Percentiles rank a stretch among this genome's conserved stretches.
Evolutionary conservation across 805 yeast species (phyloP).

Genomic region (Candida ponderosae): DNA sequence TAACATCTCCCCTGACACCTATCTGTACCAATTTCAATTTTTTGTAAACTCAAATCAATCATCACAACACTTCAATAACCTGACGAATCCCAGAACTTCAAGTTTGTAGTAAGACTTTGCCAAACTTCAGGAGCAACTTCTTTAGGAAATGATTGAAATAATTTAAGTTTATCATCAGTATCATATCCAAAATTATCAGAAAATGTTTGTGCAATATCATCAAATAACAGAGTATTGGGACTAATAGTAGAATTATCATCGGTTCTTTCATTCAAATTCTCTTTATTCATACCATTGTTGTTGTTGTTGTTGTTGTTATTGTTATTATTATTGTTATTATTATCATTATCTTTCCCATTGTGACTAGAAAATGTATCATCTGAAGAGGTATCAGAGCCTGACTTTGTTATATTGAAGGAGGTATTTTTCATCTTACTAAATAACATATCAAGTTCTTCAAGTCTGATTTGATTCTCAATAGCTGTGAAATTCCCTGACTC

Average conservation of each 20-base stretch:
- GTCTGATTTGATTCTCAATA: constrained; percentile 20
- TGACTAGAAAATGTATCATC: too few relatives aligned
- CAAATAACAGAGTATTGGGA: constrained; percentile 12
- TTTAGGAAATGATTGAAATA: constrained; percentile 12
- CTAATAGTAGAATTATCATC: constrained; percentile 5
- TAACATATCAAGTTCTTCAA: constrained; percentile 18
- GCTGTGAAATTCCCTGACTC: constrained; percentile 24
- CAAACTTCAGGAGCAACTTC: constrained; percentile 16
- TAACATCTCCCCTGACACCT: too few relatives aligned
- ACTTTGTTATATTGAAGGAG: too few relatives aligned
- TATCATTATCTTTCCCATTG: neutral
- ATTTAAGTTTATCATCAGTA: neutral
- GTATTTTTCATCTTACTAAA: constrained; percentile 10
- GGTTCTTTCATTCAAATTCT: too few relatives aligned
- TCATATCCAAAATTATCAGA: constrained; percentile 5
- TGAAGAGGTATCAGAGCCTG: too few relatives aligned
- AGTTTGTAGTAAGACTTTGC: constrained; percentile 14
- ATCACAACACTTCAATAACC: constrained; percentile 2
- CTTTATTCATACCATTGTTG: too few relatives aligned
- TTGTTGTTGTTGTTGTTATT: too few relatives aligned
- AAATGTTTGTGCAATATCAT: constrained; percentile 14
- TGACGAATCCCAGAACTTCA: constrained; percentile 16
- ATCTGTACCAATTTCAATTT: too few relatives aligned
- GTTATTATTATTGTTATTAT: neutral
- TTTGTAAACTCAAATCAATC: too few relatives aligned